Evolutionary conservation across 2,329 filamentous ascomycete species (phyloP).

Genomic region (Fusarium sp.): DNA sequence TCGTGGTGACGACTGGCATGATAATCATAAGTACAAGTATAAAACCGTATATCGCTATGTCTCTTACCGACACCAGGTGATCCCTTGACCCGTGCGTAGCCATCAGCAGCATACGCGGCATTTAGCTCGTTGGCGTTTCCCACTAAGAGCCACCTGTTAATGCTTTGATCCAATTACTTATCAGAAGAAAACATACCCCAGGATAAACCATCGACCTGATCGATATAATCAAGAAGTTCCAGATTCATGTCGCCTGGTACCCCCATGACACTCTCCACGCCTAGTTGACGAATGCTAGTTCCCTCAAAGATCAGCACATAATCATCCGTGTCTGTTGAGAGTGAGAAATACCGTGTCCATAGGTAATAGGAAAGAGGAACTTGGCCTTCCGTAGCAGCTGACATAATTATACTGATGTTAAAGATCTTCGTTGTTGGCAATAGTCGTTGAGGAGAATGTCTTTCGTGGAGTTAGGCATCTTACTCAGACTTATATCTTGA

Average conservation of each 20-base stretch:
- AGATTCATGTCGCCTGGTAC: constrained; percentile 30
- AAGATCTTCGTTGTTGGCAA: too few species aligned
- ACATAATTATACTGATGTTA: too few species aligned
- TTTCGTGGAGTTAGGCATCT: too few species aligned
- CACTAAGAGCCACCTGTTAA: neutral
- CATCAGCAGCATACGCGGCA: constrained; percentile 32
- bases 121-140: constrained; percentile 30
- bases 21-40: neutral
- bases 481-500: too few species aligned
- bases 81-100: constrained; percentile 25
- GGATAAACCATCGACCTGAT: constrained; percentile 12
- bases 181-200: constrained; percentile 4
- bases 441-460: too few species aligned
- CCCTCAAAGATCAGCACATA: too few species aligned
- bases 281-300: constrained; percentile 17
- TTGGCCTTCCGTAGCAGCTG: neutral
- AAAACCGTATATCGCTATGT: too few species aligned
- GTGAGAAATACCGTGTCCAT: constrained; percentile 12
- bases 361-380: constrained; percentile 14
- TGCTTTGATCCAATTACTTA: too few species aligned
- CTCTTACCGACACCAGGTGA: constrained; percentile 21
- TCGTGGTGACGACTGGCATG: constrained; percentile 18
- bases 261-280: constrained; percentile 22
- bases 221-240: constrained; percentile 25
- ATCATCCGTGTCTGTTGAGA: too few species aligned